Base-by-base conservation (phyloP, 352 stramenopile species). In the Discostella stelligera region DNA sequence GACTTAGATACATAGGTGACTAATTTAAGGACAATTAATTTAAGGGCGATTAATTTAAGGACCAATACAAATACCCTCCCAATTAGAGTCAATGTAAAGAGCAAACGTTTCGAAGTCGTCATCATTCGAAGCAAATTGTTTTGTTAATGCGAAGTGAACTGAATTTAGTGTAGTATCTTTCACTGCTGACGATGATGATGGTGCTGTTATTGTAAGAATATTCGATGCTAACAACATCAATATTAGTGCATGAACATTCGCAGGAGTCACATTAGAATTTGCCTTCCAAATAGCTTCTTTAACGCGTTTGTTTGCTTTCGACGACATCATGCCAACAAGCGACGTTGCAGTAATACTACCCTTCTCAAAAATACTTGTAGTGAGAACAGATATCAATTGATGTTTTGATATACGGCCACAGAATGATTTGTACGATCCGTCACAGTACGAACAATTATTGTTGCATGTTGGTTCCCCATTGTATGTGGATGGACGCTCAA, bases 391-490 rank as follows among this genome's bases (percentile, higher is more conserved):
- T 20, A 53, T 50, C 0, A 65, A 32, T 16, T 23, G 13, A 37
- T 7, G 16, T 21, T 52, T 65, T 0, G 18, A 53, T 5, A 65
- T 1, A 5, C 10, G 7, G 16, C 39, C 54, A 6, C 59, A 61
- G 11, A 30, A n/a, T n/a, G n/a, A n/a, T n/a, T n/a, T 9, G 11
- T n/a, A 37, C 9, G 44, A 9, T 2, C 39, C 60, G 13, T 23
- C 27, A 25, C 69, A 77, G 53, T 25, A 77, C 2, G 69, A 71
- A 59, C 69, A 77, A 10, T 16, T 54, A 10, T 52, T 44, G 14
- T 16, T n/a, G 39, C 69, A 77, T 37, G 13, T 2, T 16, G 30
- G 0, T 30, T 54, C 53, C 2, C 5, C 3, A 9, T 16, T 11
- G n/a, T 18, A n/a, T 10, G 11, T 7, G 0, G 14, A 18, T 5